A percentile compares a stretch with the other conserved stretches of the same genome.
Evolutionary conservation across 148 eudicot genomes (phyloP).

Genomic region (Chenopodium formosanum): DNA sequence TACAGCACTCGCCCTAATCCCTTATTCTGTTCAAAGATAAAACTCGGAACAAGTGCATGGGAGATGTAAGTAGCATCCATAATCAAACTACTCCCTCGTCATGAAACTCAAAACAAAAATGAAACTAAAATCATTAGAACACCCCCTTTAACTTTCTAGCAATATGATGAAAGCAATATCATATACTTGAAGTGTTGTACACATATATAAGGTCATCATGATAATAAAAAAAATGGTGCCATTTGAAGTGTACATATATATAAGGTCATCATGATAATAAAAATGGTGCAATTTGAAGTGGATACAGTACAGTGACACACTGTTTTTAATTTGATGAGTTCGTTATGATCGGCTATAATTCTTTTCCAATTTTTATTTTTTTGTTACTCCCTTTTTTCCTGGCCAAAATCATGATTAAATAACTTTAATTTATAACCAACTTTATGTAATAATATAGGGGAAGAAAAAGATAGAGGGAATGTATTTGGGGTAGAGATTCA

Average conservation of each 20-base stretch:
- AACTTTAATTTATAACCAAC: conserved; percentile 19
- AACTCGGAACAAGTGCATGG: no score
- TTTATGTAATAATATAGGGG: conserved; percentile 14
- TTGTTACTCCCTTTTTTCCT: not conserved
- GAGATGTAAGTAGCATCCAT: no score
- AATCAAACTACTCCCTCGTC: no score
- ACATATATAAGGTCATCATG: no score
- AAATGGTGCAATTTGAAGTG: conserved; percentile 14
- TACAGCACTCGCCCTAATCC: no score
- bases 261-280: no score
- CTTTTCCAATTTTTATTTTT: not conserved
- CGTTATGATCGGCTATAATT: conserved; percentile 3
- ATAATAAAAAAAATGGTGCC: not conserved
- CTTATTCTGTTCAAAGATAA: no score
- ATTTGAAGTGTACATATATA: not conserved
- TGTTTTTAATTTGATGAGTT: conserved; percentile 15
- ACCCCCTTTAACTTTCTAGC: not conserved
- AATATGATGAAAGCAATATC: conserved; percentile 17
- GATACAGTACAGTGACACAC: not conserved
- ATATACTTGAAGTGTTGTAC: no score
- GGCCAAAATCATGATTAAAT: conserved; percentile 15
- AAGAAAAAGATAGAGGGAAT: conserved; percentile 14
- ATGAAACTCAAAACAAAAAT: not conserved
- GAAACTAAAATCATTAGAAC: not conserved
- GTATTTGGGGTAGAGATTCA: conserved; percentile 33